These are phyloP conservation scores for Schwanniomyces yamadae DNA, from an alignment of 805 yeast genomes.

Conservation along the genomic window DNA sequence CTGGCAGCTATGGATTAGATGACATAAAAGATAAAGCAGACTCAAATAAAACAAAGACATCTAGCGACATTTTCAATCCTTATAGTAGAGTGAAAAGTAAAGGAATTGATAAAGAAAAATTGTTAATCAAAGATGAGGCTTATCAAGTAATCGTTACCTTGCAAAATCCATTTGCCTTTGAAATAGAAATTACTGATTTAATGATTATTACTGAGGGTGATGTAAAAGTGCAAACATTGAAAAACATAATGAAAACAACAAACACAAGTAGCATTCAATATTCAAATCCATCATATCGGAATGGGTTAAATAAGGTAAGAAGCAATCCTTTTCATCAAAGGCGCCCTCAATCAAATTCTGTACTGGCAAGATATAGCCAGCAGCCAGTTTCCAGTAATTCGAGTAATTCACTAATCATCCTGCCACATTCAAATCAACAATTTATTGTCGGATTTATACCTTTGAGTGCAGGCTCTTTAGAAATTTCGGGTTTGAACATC, in stretches of 20 bases:
- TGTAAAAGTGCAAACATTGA: constrained; percentile 29
- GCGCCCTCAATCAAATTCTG: constrained; percentile 2
- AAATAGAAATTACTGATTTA: constrained; percentile 56
- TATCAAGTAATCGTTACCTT: constrained; percentile 55
- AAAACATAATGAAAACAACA: constrained; percentile 9
- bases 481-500: constrained; percentile 51
- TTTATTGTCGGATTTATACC: constrained; percentile 51
- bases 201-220: constrained; percentile 34
- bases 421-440: constrained; percentile 28
- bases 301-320: not conserved
- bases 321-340: not conserved
- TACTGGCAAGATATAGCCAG: not conserved
- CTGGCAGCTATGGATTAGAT: constrained; percentile 10
- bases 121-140: constrained; percentile 47
- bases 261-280: constrained; percentile 19
- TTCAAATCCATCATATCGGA: not conserved
- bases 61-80: constrained; percentile 49
- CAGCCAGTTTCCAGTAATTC: not conserved
- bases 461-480: constrained; percentile 45
- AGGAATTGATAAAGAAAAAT: constrained; percentile 47
- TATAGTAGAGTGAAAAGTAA: constrained; percentile 18
- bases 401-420: constrained; percentile 16
- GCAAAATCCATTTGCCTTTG: constrained; percentile 81
- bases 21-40: constrained; percentile 4
- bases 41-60: constrained; percentile 14